Conservation (phyloP, 83 land plant species). For the Picea abies region DNA sequence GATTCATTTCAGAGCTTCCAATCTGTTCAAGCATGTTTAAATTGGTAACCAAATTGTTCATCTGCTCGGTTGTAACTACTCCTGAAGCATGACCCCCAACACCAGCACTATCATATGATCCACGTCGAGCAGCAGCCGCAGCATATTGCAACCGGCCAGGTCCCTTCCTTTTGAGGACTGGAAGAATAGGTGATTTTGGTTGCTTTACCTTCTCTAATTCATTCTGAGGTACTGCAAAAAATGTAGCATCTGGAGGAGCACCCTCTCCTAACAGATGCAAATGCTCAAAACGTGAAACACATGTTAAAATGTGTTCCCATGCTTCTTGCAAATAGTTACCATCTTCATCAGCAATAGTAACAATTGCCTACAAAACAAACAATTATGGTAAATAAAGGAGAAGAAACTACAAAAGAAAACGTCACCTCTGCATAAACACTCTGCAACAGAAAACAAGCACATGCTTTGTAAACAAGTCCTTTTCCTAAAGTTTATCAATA, state of each 20-base stretch:
- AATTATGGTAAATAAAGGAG: neutral
- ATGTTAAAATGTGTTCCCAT: slow-evolving; percentile 95
- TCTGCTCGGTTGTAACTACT: slow-evolving; percentile 84
- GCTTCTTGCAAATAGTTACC: slow-evolving; percentile 94
- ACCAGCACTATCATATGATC: slow-evolving; percentile 92
- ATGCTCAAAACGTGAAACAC: slow-evolving; percentile 95
- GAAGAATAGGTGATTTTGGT: slow-evolving; percentile 41
- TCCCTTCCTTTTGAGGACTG: slow-evolving; percentile 71
- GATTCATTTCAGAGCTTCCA: too few relatives aligned
- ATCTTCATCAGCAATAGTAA: slow-evolving; percentile 93
- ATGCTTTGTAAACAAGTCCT: neutral
- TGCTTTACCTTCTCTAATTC: slow-evolving; percentile 68
- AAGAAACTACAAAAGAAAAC: neutral
- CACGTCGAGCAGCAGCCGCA: slow-evolving; percentile 83
- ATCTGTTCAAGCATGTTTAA: slow-evolving; percentile 90
- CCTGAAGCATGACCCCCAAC: slow-evolving; percentile 61
- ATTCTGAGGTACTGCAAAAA: slow-evolving; percentile 49
- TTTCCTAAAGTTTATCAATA: neutral
- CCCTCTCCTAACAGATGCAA: slow-evolving; percentile 93
- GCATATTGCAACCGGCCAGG: slow-evolving; percentile 73
- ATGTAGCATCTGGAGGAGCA: slow-evolving; percentile 94
- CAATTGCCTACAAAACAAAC: slow-evolving; percentile 67
- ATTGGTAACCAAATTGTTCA: slow-evolving; percentile 78
- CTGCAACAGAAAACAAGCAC: neutral
- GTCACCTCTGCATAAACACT: neutral